These are phyloP conservation scores for Trypanosoma mega DNA, from an alignment of 208 protist species.

Conservation along the genomic window DNA sequence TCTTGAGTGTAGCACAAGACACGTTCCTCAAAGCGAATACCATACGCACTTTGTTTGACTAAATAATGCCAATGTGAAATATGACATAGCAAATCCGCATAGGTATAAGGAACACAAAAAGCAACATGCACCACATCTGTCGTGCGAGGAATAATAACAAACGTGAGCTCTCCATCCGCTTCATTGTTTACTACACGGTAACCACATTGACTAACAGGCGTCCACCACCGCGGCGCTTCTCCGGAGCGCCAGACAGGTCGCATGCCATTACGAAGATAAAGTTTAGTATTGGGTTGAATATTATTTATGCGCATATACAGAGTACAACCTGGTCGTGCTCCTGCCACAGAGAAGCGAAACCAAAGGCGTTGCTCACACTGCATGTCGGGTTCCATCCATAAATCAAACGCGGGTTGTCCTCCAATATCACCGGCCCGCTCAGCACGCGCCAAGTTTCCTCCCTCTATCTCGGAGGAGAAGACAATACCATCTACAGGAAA, in stretches of 20 bases:
- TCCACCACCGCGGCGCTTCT: slow-evolving; percentile 42
- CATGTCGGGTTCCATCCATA: slow-evolving; percentile 82
- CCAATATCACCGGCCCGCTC: slow-evolving; percentile 42
- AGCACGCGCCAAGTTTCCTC: slow-evolving; percentile 80
- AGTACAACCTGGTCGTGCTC: slow-evolving; percentile 34
- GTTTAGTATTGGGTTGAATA: slow-evolving; percentile 70
- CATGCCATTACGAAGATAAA: slow-evolving; percentile 82
- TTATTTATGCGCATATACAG: slow-evolving; percentile 74
- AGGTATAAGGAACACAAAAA: slow-evolving; percentile 87
- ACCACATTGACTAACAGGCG: slow-evolving; percentile 59
- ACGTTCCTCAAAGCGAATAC: slow-evolving; percentile 83
- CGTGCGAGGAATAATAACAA: slow-evolving; percentile 51
- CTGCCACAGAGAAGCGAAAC: slow-evolving; percentile 81
- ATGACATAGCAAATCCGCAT: slow-evolving; percentile 83
- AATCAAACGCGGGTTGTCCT: slow-evolving; percentile 33
- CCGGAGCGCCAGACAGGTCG: slow-evolving; percentile 75
- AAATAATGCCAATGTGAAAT: slow-evolving; percentile 77
- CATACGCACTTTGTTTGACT: slow-evolving; percentile 42
- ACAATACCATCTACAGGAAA: slow-evolving; percentile 44
- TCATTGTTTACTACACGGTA: slow-evolving; percentile 63
- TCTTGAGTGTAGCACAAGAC: slow-evolving; percentile 78
- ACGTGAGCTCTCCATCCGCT: slow-evolving; percentile 67
- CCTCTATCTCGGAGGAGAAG: slow-evolving; percentile 74
- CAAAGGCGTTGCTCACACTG: slow-evolving; percentile 80
- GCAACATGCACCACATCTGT: slow-evolving; percentile 75